Evolutionary conservation across 345 rosid species (phyloP).

Genomic region (Syzygium oleosum): DNA sequence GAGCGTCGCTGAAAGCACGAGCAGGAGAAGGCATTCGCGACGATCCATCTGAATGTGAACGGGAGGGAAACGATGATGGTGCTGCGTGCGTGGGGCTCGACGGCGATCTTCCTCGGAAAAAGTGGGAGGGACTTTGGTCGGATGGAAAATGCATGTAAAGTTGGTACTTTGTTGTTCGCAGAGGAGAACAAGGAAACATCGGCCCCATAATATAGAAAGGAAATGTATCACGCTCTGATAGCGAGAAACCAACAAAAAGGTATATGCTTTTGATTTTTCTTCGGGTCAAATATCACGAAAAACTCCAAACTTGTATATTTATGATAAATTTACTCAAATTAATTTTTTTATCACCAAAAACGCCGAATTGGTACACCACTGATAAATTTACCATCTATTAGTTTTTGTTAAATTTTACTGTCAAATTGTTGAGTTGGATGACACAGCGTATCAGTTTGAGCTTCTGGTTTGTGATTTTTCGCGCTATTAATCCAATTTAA

Average conservation of each 20-base stretch:
- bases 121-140: neutral
- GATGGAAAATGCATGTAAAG: neutral
- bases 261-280: neutral
- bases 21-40: neutral
- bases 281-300: too few species aligned
- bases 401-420: too few species aligned
- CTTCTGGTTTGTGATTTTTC: too few species aligned
- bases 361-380: too few species aligned
- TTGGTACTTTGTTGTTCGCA: neutral
- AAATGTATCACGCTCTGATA: neutral
- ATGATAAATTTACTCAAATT: too few species aligned
- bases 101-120: neutral
- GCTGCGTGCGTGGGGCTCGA: neutral
- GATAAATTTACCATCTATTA: too few species aligned
- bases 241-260: neutral
- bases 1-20: slow-evolving; percentile 6
- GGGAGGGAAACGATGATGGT: neutral
- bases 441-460: too few species aligned
- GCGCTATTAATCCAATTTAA: too few species aligned
- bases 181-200: neutral
- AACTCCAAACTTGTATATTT: too few species aligned
- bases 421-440: too few species aligned
- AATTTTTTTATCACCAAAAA: too few species aligned
- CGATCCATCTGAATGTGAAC: neutral
- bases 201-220: neutral